Evolutionary conservation across 257 asterid species (phyloP).

Genomic region (Solanum sejunctum): DNA sequence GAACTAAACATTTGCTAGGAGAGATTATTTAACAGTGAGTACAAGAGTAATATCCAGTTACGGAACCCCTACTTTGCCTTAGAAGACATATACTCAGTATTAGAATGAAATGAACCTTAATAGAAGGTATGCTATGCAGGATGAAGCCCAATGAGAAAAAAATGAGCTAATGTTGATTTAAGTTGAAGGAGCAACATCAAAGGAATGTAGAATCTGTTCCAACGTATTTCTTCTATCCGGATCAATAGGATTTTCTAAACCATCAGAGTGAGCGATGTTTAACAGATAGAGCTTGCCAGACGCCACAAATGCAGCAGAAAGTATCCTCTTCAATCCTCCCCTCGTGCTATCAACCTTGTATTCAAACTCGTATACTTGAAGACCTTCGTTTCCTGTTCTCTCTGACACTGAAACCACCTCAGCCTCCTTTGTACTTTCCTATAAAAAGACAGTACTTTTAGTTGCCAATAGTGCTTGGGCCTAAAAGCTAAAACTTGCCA

Average conservation of each 20-base stretch:
- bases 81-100: neutral
- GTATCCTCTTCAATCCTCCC: conserved; percentile 81
- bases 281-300: conserved; percentile 78
- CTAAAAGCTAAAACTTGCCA: neutral
- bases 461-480: neutral
- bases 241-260: conserved; percentile 47
- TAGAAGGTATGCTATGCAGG: neutral
- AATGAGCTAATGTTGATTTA: conserved; percentile 4
- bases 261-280: conserved; percentile 61
- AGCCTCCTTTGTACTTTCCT: conserved; percentile 89
- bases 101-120: neutral
- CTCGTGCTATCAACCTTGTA: conserved; percentile 83
- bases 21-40: neutral
- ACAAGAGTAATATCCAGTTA: neutral
- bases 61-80: neutral
- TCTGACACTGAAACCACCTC: conserved; percentile 70
- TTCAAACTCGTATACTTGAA: conserved; percentile 83
- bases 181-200: conserved; percentile 36
- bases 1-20: neutral
- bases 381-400: conserved; percentile 47
- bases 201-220: conserved; percentile 79
- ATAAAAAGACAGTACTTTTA: neutral
- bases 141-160: neutral
- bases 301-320: conserved; percentile 79
- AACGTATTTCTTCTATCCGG: conserved; percentile 33